Conservation (phyloP, 164 flowering plant genomes). For the Protea cynaroides region DNA sequence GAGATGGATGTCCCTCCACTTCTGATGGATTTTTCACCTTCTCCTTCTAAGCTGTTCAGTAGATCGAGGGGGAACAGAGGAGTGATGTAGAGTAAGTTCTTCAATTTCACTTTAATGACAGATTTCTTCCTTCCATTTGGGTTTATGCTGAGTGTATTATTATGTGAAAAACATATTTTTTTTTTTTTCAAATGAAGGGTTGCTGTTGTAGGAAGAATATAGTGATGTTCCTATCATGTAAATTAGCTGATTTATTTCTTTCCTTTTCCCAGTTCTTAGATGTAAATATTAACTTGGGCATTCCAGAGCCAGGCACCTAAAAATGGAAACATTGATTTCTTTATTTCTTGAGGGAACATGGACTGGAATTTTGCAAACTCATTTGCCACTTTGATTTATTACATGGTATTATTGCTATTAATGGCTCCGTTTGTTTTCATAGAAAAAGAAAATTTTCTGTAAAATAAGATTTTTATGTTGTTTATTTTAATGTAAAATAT, state of each 20-base stretch:
- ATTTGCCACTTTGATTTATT: too few relatives aligned
- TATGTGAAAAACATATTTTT: background rate
- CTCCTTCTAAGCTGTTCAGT: conserved; percentile 64
- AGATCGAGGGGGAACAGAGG: conserved; percentile 52
- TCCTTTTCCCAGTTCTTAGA: background rate
- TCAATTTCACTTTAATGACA: background rate
- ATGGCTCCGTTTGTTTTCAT: too few relatives aligned
- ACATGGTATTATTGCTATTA: too few relatives aligned
- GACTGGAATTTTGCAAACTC: too few relatives aligned
- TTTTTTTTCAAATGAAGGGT: background rate
- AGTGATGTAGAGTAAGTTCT: conserved; percentile 31
- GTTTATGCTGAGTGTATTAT: background rate
- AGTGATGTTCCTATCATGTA: background rate
- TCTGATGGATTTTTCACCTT: conserved; percentile 82
- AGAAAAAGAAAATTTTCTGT: too few relatives aligned
- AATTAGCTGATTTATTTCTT: background rate
- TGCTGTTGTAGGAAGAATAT: background rate
- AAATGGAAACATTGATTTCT: too few relatives aligned
- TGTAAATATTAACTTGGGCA: background rate
- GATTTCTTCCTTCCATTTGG: background rate
- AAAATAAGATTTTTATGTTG: too few relatives aligned
- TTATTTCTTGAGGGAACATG: too few relatives aligned
- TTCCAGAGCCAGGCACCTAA: too few relatives aligned
- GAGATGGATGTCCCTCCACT: conserved; percentile 72
- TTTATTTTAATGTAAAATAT: too few relatives aligned